Evolutionary conservation across 2,329 filamentous ascomycete genomes (phyloP), one percentile per base, ranked within the genome.

Genomic region (Colletotrichum lentis): DNA sequence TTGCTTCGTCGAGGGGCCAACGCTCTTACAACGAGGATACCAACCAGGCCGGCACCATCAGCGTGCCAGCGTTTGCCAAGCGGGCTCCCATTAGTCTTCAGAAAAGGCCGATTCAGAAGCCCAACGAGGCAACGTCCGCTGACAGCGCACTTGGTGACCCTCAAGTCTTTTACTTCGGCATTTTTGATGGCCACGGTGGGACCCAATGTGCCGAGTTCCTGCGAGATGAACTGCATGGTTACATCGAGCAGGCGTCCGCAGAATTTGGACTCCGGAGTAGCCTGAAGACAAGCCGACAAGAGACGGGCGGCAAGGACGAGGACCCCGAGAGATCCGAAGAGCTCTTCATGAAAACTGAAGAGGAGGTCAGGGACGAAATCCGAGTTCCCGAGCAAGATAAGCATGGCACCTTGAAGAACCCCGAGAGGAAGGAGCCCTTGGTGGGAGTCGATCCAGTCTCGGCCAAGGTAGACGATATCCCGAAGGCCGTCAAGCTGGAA

Each of bases 131-230:
- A 57, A 92, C 86, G 27, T 88, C 84, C 11, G 92, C 93, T 6
- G 91, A 92, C 66, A 91, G 90, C 71, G 88, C 91, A 1, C 91
- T 88, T 70, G 95, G 95, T 2, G 95, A 98, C 76, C 95, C 95
- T 1, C 95, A 98, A 77, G 90, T 98, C 41, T 99, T 99, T 79
- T 99, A 98, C 79, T 99, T 97, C 84, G 94, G 88, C 1, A 90
- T 98, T 1, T 99, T 98, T 75, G 96, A 99, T 78, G 96, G 96
- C 3, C 96, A 99, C 80, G 96, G 96, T 11, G 96, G 96, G 22
- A 86, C 83, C 22, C 92, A 97, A 77, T 98, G 96, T 78, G 94
- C 93, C 68, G 89, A 91, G 20, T 98, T 97, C 73, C 79, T 98
- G 72, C 86, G 90, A 66, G 92, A 97, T 69, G 88, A 91, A 75